These are phyloP conservation scores for Sugiyamaella marilandica DNA, from an alignment of 805 yeast species.

Conservation along the genomic window DNA sequence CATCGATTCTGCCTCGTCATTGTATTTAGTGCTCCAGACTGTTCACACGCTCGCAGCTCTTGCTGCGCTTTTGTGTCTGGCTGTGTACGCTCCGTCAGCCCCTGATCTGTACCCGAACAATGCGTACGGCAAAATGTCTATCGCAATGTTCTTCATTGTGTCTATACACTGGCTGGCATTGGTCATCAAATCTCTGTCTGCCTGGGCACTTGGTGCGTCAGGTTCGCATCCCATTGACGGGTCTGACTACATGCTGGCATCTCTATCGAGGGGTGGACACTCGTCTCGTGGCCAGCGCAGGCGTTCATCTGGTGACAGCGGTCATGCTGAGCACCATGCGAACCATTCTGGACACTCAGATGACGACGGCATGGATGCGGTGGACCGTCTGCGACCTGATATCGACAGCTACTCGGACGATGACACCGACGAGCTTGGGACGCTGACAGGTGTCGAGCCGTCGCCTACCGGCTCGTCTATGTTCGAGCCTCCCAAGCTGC, in stretches of 20 bases:
- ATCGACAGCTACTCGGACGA: constrained; percentile 8
- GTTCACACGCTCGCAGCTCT: constrained; percentile 45
- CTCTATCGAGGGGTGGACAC: constrained; percentile 3
- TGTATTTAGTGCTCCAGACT: constrained; percentile 55
- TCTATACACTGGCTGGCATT: constrained; percentile 54
- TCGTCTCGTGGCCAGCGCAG: constrained; percentile 8
- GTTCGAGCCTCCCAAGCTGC: constrained; percentile 10
- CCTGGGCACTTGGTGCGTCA: constrained; percentile 35
- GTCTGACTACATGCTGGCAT: constrained; percentile 28
- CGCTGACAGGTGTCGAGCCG: neutral
- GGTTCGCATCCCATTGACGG: constrained; percentile 29
- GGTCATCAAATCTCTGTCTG: constrained; percentile 43
- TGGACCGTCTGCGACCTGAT: constrained; percentile 5
- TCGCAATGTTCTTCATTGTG: constrained; percentile 51
- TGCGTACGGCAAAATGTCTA: constrained; percentile 63
- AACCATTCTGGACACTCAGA: constrained; percentile 3
- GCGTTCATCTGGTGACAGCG: constrained; percentile 23
- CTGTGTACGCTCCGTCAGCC: constrained; percentile 53
- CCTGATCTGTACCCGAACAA: constrained; percentile 72
- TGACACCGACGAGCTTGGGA: constrained; percentile 4
- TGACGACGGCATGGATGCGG: constrained; percentile 6
- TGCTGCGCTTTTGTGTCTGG: constrained; percentile 50
- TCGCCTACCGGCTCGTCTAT: neutral
- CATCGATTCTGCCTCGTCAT: constrained; percentile 42
- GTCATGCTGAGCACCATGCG: constrained; percentile 17